Evolutionary conservation across 164 flowering plant genomes (phyloP).

Genomic region (Chloranthus sessilifolius): DNA sequence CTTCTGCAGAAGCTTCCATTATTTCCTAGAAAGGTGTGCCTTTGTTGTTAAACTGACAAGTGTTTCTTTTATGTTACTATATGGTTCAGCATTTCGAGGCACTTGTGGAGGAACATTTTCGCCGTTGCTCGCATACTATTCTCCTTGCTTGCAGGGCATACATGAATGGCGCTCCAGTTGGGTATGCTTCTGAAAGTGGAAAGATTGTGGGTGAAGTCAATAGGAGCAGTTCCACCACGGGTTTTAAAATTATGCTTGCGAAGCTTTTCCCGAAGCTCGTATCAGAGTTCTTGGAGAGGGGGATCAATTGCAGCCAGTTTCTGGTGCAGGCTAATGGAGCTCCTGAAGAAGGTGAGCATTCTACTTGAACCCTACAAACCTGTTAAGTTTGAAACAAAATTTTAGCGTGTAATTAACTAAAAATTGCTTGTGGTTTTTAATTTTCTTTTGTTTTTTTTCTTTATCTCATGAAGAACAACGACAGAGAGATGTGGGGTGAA

Average conservation of each 20-base stretch:
- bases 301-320: slow-evolving; percentile 52
- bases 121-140: slow-evolving; percentile 30
- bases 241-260: slow-evolving; percentile 84
- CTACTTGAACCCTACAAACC: slow-evolving; percentile 1
- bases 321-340: slow-evolving; percentile 18
- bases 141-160: slow-evolving; percentile 71
- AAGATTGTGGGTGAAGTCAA: slow-evolving; percentile 17
- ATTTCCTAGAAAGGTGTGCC: background rate
- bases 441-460: background rate
- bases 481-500: background rate
- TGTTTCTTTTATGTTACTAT: background rate
- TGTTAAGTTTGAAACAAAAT: slow-evolving; percentile 1
- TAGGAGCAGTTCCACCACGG: slow-evolving; percentile 42
- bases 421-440: background rate
- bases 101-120: slow-evolving; percentile 71
- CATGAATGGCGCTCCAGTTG: slow-evolving; percentile 65
- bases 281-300: slow-evolving; percentile 54
- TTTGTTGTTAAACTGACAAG: background rate
- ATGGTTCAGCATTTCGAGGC: slow-evolving; percentile 79
- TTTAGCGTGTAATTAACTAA: background rate
- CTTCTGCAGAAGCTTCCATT: too few species aligned
- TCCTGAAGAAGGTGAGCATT: slow-evolving; percentile 9
- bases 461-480: background rate
- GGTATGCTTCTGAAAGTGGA: slow-evolving; percentile 23
- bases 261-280: slow-evolving; percentile 76